Evolutionary conservation across 2,329 filamentous ascomycete species (phyloP).

Genomic region (Fusarium dimerum): DNA sequence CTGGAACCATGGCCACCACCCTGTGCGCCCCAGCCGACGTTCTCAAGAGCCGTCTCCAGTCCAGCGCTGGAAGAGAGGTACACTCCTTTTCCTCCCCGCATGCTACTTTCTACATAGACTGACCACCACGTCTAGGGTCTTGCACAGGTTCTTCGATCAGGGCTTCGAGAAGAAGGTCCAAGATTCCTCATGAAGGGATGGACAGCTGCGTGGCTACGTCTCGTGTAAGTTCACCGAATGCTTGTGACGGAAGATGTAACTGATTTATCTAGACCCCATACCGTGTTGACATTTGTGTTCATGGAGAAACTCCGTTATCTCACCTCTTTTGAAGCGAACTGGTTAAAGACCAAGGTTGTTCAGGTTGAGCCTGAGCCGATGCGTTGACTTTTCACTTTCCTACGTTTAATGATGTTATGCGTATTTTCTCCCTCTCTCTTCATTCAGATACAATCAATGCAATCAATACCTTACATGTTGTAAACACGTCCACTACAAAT

Average conservation of each 20-base stretch:
- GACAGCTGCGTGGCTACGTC: constrained; percentile 46
- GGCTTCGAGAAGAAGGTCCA: constrained; percentile 40
- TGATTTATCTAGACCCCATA: constrained; percentile 39
- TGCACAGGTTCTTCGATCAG: constrained; percentile 34
- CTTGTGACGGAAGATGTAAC: background rate
- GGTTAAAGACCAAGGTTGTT: constrained; percentile 13
- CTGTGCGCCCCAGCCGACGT: constrained; percentile 48
- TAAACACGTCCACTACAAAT: constrained; percentile 1
- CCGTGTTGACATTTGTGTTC: constrained; percentile 47
- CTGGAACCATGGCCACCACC: constrained; percentile 48
- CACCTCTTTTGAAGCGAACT: constrained; percentile 24
- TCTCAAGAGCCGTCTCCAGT: constrained; percentile 45
- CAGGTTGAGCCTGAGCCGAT: constrained; percentile 10
- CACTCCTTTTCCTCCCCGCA: background rate
- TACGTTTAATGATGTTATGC: background rate
- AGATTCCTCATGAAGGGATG: constrained; percentile 48
- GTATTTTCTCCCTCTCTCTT: too few species aligned
- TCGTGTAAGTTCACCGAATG: constrained; percentile 35
- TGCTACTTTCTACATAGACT: too few species aligned
- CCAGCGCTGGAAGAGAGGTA: constrained; percentile 28
- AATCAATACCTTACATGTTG: too few species aligned
- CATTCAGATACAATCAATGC: background rate
- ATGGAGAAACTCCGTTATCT: constrained; percentile 46
- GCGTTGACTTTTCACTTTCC: constrained; percentile 6
- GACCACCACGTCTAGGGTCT: constrained; percentile 28